Evolutionary conservation across 2,329 filamentous ascomycete species (phyloP).

Genomic region (Beauveria sp.): DNA sequence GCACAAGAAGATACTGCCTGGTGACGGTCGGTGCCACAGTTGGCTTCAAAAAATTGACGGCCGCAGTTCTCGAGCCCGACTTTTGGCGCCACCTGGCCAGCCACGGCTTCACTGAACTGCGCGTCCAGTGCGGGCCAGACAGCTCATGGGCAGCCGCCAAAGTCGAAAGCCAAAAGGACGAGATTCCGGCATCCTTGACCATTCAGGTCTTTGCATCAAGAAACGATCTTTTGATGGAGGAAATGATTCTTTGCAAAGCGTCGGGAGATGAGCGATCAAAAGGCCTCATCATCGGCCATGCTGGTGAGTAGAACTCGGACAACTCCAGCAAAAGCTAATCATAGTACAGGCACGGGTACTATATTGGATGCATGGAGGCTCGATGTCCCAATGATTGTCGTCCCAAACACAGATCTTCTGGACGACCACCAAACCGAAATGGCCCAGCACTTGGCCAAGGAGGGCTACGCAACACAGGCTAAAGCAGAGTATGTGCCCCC

Average conservation of each 20-base stretch:
- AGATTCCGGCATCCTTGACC: conserved; percentile 19
- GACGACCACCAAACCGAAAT: conserved; percentile 90
- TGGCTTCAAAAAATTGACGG: conserved; percentile 65
- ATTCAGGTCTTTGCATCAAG: conserved; percentile 26
- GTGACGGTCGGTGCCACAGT: conserved; percentile 92
- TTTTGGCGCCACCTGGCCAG: conserved; percentile 56
- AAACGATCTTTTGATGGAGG: conserved; percentile 28
- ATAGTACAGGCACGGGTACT: conserved; percentile 67
- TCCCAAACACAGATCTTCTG: conserved; percentile 74
- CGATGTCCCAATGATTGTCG: conserved; percentile 72
- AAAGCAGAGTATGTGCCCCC: conserved; percentile 48
- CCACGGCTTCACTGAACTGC: conserved; percentile 61
- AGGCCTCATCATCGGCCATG: conserved; percentile 82
- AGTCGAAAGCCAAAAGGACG: conserved; percentile 15
- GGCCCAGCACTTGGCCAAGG: conserved; percentile 63
- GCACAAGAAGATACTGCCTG: conserved; percentile 49
- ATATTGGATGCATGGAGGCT: conserved; percentile 76
- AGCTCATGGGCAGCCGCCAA: conserved; percentile 30
- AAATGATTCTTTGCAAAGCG: conserved; percentile 48
- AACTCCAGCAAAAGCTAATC: not conserved
- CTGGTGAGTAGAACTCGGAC: conserved; percentile 49
- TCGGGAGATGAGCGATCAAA: conserved; percentile 39
- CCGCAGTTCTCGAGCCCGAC: conserved; percentile 50
- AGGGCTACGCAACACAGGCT: conserved; percentile 72
- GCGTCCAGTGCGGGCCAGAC: conserved; percentile 74